Base-by-base conservation (phyloP, 768 basidiomycete species). In the Xerocomus potaroensis region DNA sequence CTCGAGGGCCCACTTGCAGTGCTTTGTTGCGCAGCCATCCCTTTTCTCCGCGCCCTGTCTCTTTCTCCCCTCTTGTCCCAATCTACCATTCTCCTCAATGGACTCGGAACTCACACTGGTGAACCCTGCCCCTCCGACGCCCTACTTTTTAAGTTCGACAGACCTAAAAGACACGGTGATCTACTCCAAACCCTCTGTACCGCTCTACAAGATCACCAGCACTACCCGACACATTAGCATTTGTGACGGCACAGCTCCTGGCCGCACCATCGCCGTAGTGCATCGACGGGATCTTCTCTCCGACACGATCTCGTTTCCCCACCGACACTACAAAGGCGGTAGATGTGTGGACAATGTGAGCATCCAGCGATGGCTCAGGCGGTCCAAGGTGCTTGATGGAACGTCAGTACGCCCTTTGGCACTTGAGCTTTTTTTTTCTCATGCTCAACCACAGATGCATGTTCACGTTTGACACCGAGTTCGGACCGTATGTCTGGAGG, bases 101-200 rank as follows among this genome's bases (percentile, higher is more conserved):
- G 61, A 65, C 42, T 65, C 64, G 10, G 14, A 56, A 12, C 10
- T 47, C 36, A 65, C 64, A 1, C 65, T 65, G 35, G 65, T 65
- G 12, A 52, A 42, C 30, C 40, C 46, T 9, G 3, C 43, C 7
- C 61, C 61, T 16, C 64, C 65, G 19, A 67, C 59, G 11, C 1
- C 43, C 32, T 67, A 67, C 52, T 65, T 51, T 32, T 24, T 65
- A 30, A 63, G 59, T 41, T 53, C 50, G 10, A 29, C 50, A 3
- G 49, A 51, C 37, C 48, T 51, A 31, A 53, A 38, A 16, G 51
- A 65, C 19, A 33, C 54, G 3, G 45, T 54, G 6, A 41, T 65
- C 36, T 65, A 46, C 10, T 41, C 61, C 0, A 38, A 34, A 2
- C 55, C 61, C 14, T 41, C 44, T 8, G 14, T 32, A 12, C 65